Base-by-base conservation (phyloP, 768 basidiomycete species). In the Boletus sp. region DNA sequence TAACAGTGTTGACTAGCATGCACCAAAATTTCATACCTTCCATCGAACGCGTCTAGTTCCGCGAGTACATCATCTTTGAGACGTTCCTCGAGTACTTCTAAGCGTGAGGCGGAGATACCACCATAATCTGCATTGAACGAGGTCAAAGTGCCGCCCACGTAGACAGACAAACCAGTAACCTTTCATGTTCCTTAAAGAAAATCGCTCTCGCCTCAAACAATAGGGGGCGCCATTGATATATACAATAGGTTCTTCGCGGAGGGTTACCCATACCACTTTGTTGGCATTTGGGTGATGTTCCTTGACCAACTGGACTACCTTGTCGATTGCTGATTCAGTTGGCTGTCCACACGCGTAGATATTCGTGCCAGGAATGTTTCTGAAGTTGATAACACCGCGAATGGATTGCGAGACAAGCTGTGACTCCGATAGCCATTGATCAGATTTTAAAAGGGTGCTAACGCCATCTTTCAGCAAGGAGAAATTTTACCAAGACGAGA, bases 321-420 rank as follows among this genome's bases (percentile, higher is more conserved):
- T 83, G 41, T 88, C 82, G 38, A 99, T 86, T 3, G 93, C 96
- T 53, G 90, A 89, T 46, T 73, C 68, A 0, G 91, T 93, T 2
- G 97, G 97, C 68, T 98, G 97, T 1, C 93, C 94, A 29, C 97
- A 83, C 0, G 93, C 94, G 59, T 92, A 99, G 32, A 98, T 87
- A 42, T 85, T 84, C 21, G 87, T 88, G 6, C 78, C 79, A 0
- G 87, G 84, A 37, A 97, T 82, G 52, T 87, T 87, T 49, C 97
- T 83, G 77, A 97, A 98, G 64, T 97, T 97, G 72, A 91, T 89
- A 2, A 91, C 93, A n/a, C 97, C 97, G 3, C 92, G 86, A 46
- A 98, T 82, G 37, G 81, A 85, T 43, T 83, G 71, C 45, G 81
- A 77, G 39, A 88, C 83, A 44, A 77, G 79, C 53, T 83, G 76